phyloP scores from a whole-genome alignment of 139 green algal genomes.

The Chlamydomonas eustigma region DNA sequence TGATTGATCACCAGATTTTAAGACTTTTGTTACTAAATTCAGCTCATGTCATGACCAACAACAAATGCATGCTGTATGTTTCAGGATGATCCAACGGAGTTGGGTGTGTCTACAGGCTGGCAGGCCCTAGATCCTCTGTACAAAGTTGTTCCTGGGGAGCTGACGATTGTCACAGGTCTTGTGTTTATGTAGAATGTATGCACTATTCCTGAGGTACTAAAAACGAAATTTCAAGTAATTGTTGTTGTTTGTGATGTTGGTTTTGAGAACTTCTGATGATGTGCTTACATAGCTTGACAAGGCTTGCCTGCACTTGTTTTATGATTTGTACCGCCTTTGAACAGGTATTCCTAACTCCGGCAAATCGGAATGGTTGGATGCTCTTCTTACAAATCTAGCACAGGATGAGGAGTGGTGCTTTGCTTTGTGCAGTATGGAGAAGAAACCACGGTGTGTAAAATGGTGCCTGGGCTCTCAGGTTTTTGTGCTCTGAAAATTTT shows the following conservation, averaged over 20 bases:
- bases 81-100: constrained; percentile 17
- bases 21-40: neutral
- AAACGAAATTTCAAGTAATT: neutral
- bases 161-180: constrained; percentile 92
- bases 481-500: too few relatives aligned
- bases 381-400: constrained; percentile 83
- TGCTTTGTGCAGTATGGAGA: constrained; percentile 89
- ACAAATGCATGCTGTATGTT: neutral
- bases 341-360: constrained; percentile 90
- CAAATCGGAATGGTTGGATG: constrained; percentile 96
- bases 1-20: neutral
- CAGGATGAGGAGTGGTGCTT: constrained; percentile 76
- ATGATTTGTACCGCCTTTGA: neutral
- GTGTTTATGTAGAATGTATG: too few relatives aligned
- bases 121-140: constrained; percentile 75
- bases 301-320: neutral
- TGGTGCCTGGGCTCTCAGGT: too few relatives aligned
- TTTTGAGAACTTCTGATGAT: neutral
- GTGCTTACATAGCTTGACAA: neutral
- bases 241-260: neutral
- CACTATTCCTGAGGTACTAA: too few relatives aligned
- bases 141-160: constrained; percentile 73
- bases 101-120: constrained; percentile 69
- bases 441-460: constrained; percentile 32
- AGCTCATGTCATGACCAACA: too few relatives aligned